Evolutionary conservation across 176 grass and related monocot genomes (phyloP).

Genomic region (Dactylis glomerata): DNA sequence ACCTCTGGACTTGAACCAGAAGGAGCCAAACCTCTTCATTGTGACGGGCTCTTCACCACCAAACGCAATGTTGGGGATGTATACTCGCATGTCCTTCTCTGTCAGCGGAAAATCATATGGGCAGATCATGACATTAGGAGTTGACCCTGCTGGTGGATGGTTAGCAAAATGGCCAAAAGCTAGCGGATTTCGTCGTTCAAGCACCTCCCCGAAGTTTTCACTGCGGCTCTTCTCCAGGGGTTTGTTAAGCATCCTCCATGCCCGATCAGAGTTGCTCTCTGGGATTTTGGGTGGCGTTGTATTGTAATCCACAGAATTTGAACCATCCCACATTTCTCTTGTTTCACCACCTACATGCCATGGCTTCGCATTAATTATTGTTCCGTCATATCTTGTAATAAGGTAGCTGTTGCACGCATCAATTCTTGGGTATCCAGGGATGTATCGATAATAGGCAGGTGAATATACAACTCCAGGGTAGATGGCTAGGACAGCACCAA

Average conservation of each 20-base stretch:
- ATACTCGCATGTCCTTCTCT: slow-evolving; percentile 81
- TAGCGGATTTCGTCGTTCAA: slow-evolving; percentile 84
- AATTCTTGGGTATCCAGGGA: slow-evolving; percentile 89
- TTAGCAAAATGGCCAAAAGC: slow-evolving; percentile 93
- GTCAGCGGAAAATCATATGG: slow-evolving; percentile 81
- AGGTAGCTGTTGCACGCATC: slow-evolving; percentile 77
- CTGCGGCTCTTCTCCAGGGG: slow-evolving; percentile 47
- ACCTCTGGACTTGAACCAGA: slow-evolving; percentile 82
- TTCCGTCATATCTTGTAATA: slow-evolving; percentile 89
- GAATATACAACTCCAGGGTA: slow-evolving; percentile 93
- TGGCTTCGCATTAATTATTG: slow-evolving; percentile 81
- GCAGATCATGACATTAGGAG: slow-evolving; percentile 89
- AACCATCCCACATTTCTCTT: slow-evolving; percentile 81
- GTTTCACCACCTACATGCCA: slow-evolving; percentile 64
- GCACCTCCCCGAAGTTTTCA: slow-evolving; percentile 54
- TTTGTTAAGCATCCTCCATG: slow-evolving; percentile 78
- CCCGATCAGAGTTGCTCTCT: slow-evolving; percentile 50
- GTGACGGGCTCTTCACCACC: slow-evolving; percentile 53
- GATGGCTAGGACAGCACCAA: slow-evolving; percentile 73
- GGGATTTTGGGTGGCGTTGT: slow-evolving; percentile 27
- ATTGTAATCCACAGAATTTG: slow-evolving; percentile 28
- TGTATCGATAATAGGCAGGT: slow-evolving; percentile 88
- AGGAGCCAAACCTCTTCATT: slow-evolving; percentile 82
- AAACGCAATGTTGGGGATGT: slow-evolving; percentile 79
- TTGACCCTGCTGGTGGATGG: slow-evolving; percentile 65